These are phyloP conservation scores for Cryptosporidium ubiquitum DNA, from an alignment of 169 alveolate species.

Conservation along the genomic window DNA sequence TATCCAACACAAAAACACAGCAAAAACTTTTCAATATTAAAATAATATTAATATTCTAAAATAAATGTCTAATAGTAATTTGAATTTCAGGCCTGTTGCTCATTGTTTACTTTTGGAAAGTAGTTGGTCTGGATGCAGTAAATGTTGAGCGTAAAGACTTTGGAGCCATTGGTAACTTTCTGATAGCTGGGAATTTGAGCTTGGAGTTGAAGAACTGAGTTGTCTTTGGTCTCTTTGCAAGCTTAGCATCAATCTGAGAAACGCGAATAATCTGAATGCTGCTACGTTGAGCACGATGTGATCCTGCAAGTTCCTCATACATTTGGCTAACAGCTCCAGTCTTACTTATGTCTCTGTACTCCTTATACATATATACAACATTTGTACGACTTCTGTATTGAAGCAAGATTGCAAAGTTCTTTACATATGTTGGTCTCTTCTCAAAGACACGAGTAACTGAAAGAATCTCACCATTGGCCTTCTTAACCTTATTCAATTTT, in stretches of 20 bases:
- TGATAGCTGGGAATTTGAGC: constrained; percentile 91
- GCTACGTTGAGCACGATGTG: constrained; percentile 96
- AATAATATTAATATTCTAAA: constrained; percentile 36
- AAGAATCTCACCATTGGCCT: constrained; percentile 95
- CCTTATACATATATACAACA: constrained; percentile 99
- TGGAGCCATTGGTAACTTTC: constrained; percentile 85
- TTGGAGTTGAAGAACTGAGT: constrained; percentile 86
- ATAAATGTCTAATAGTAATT: not conserved
- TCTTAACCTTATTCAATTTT: constrained; percentile 94
- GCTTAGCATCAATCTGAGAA: constrained; percentile 82
- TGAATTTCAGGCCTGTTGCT: not conserved
- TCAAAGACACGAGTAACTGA: constrained; percentile 91
- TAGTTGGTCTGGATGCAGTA: constrained; percentile 88
- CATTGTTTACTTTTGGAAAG: constrained; percentile 76
- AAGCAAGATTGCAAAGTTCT: constrained; percentile 97
- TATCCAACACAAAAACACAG: not conserved
- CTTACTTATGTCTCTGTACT: constrained; percentile 95
- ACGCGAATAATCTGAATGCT: constrained; percentile 93
- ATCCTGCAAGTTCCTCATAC: constrained; percentile 97
- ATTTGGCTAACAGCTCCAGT: constrained; percentile 97
- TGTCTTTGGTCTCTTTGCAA: constrained; percentile 89
- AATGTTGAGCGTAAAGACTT: constrained; percentile 85
- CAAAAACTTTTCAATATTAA: not conserved
- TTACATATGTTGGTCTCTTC: constrained; percentile 89
- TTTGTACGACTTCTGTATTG: constrained; percentile 98